Conservation (phyloP, 805 yeast species). For the Sugiyamaella floridensis region DNA sequence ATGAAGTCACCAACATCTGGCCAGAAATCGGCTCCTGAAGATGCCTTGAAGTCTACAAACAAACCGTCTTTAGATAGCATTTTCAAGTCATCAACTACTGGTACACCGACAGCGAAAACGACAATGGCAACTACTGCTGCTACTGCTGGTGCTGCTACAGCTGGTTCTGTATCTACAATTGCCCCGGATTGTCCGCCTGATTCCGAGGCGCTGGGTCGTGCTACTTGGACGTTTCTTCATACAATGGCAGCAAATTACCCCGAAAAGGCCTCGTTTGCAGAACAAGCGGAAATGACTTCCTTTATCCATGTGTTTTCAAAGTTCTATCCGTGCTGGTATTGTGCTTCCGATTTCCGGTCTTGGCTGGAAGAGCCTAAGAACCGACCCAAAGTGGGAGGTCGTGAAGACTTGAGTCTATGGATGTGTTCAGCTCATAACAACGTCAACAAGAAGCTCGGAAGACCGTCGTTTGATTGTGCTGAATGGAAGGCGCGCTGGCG, state of each 20-base stretch:
- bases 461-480: conserved; percentile 77
- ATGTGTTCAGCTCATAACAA: conserved; percentile 91
- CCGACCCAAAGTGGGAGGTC: conserved; percentile 37
- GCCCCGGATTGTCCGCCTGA: conserved; percentile 74
- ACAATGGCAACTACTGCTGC: neutral
- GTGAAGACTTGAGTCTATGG: conserved; percentile 84
- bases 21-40: conserved; percentile 11
- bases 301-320: conserved; percentile 67
- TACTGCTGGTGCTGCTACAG: neutral
- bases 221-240: conserved; percentile 91
- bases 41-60: too few species aligned
- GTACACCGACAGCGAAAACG: neutral
- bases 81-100: neutral
- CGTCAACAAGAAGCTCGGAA: conserved; percentile 82
- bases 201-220: conserved; percentile 67
- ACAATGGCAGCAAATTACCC: conserved; percentile 89
- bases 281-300: conserved; percentile 64
- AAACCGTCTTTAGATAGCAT: conserved; percentile 12
- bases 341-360: conserved; percentile 74
- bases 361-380: conserved; percentile 47
- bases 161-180: conserved; percentile 9
- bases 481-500: conserved; percentile 93
- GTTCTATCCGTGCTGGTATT: conserved; percentile 89
- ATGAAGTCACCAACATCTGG: conserved; percentile 2
- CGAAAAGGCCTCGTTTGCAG: conserved; percentile 47